Evolutionary conservation across 2,329 filamentous ascomycete genomes (phyloP).

Genomic region (Phaeosphaeriaceae sp.): DNA sequence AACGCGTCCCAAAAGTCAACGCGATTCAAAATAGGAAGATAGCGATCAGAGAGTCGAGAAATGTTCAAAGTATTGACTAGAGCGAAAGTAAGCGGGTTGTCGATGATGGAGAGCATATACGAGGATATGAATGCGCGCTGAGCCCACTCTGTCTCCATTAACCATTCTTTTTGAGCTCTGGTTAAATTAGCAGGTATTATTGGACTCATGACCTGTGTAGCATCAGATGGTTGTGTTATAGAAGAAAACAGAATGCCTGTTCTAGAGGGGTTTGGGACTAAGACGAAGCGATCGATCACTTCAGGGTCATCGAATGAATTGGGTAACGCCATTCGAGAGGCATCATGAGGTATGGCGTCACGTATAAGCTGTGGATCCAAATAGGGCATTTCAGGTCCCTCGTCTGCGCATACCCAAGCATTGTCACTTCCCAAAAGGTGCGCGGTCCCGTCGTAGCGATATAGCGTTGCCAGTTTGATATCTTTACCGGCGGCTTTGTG

Average conservation of each 20-base stretch:
- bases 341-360: conserved; percentile 32
- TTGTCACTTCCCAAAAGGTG: conserved; percentile 22
- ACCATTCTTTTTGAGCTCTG: conserved; percentile 69
- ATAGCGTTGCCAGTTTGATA: conserved; percentile 37
- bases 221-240: conserved; percentile 25
- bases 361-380: conserved; percentile 36
- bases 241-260: conserved; percentile 46
- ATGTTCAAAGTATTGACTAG: conserved; percentile 66
- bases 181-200: conserved; percentile 65
- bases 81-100: conserved; percentile 62
- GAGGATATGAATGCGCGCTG: conserved; percentile 72
- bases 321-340: conserved; percentile 22
- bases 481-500: conserved; percentile 29
- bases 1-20: conserved; percentile 68
- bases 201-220: conserved; percentile 33
- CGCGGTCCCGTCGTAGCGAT: conserved; percentile 29
- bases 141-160: conserved; percentile 72
- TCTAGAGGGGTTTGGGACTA: conserved; percentile 14
- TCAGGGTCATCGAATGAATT: conserved; percentile 30
- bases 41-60: conserved; percentile 67
- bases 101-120: conserved; percentile 68
- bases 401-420: conserved; percentile 10
- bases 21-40: conserved; percentile 63
- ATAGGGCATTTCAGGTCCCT: conserved; percentile 38
- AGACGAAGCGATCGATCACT: conserved; percentile 25